phyloP scores from a whole-genome alignment of 441 rosid species.

The Gossypium trilobum region DNA sequence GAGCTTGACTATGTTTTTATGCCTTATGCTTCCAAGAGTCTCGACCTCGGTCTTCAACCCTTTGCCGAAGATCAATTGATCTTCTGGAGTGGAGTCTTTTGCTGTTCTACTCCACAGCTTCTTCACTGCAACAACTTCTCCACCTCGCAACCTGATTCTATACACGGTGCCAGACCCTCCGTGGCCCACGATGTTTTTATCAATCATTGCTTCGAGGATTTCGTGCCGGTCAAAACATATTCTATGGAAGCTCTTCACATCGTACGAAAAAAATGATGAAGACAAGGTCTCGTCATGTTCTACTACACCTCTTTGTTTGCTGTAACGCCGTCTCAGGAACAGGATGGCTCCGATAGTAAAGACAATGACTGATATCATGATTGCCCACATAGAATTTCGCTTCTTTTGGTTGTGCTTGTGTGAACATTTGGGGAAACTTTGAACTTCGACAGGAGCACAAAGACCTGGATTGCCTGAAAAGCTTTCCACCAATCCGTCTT shows the following conservation, averaged over 20 bases:
- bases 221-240: slow-evolving; percentile 59
- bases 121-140: slow-evolving; percentile 83
- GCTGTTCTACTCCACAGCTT: slow-evolving; percentile 53
- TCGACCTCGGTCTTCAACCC: slow-evolving; percentile 76
- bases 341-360: slow-evolving; percentile 47
- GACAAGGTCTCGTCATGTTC: slow-evolving; percentile 56
- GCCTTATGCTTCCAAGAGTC: slow-evolving; percentile 73
- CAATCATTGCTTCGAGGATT: slow-evolving; percentile 58
- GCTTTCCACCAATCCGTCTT: slow-evolving; percentile 70
- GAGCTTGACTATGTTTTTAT: slow-evolving; percentile 81
- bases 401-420: slow-evolving; percentile 35
- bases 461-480: slow-evolving; percentile 78
- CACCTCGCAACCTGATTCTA: slow-evolving; percentile 47
- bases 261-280: slow-evolving; percentile 60
- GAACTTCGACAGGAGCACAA: slow-evolving; percentile 45
- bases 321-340: slow-evolving; percentile 43
- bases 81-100: slow-evolving; percentile 48
- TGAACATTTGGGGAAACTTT: slow-evolving; percentile 52
- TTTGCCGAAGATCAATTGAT: slow-evolving; percentile 38
- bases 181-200: slow-evolving; percentile 75
- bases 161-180: slow-evolving; percentile 89
- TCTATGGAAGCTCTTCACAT: slow-evolving; percentile 76
- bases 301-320: slow-evolving; percentile 35
- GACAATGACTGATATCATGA: slow-evolving; percentile 41
- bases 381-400: slow-evolving; percentile 49